These are phyloP conservation scores for Uronychia binucleata DNA, from an alignment of 73 alveolate genomes.

Conservation along the genomic window DNA sequence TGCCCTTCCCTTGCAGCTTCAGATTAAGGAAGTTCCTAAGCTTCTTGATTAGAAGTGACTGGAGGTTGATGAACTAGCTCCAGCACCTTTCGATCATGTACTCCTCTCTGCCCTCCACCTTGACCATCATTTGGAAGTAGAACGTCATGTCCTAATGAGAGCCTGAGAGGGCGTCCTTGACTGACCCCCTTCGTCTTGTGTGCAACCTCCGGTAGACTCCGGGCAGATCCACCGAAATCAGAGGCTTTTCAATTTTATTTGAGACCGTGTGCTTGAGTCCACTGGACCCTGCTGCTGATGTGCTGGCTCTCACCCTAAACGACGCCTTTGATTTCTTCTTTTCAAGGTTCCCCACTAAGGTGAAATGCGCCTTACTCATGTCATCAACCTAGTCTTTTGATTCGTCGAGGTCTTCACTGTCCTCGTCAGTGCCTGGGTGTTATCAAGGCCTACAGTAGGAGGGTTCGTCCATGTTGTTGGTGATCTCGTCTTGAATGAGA, in stretches of 20 bases:
- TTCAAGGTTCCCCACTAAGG: neutral
- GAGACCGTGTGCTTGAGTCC: neutral
- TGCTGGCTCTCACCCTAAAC: neutral
- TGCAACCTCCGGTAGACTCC: neutral
- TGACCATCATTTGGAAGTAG: neutral
- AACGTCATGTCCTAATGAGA: neutral
- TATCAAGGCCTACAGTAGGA: neutral
- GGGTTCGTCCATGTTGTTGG: neutral
- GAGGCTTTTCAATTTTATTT: neutral
- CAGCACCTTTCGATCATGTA: neutral
- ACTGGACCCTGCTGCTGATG: neutral
- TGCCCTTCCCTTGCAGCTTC: neutral
- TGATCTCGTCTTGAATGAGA: neutral
- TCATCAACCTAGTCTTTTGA: neutral
- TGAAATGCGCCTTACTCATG: neutral
- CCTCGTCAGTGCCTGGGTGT: neutral
- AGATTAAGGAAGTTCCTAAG: neutral
- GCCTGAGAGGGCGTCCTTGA: neutral
- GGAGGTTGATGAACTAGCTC: neutral
- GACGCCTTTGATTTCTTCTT: neutral
- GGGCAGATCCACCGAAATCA: neutral
- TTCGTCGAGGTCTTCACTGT: neutral
- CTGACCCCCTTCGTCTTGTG: neutral
- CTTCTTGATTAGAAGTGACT: neutral
- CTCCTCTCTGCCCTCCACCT: neutral